Base-by-base conservation (phyloP, 352 stramenopile species). In the Globisporangium middletonii region DNA sequence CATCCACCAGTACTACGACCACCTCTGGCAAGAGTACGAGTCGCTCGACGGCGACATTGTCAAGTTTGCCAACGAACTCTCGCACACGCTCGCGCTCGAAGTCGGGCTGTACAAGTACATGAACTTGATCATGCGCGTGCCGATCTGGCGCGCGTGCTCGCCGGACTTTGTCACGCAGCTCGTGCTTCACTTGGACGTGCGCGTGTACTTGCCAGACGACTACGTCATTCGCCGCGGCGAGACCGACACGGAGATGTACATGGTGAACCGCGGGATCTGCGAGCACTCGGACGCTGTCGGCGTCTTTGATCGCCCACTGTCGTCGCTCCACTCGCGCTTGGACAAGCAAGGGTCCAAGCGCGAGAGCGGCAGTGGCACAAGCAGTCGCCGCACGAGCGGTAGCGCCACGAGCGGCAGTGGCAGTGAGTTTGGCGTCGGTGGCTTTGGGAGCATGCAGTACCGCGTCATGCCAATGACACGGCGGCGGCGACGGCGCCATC, bases 71-170 rank as follows among this genome's bases (percentile, higher is more conserved):
- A 77, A 79, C 38, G 76, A 88, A 5, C 58, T 90, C 3, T 75
- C 68, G 2, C 79, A 82, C 47, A 89, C 80, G 23, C 64, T 90
- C 2, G 77, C 73, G 12, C 75, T 83, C 1, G 78, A 90, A 50
- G 74, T 89, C 53, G 73, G 74, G 33, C 55, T 91, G 2, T 94
- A 75, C 65, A 88, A 88, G 62, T 92, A 75, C 72, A 79, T 79
- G 67, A 63, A 81, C 42, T 53, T 84, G 19, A 65, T 78, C 42
- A 81, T 77, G 64, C 68, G 78, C 47, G 67, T 87, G 71, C 50
- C 45, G 26, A 44, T 55, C 13, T 54, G 78, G 72, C 47, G 68
- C 0, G 63, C 69, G 9, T 87, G 74, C 42, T 73, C 68, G 0
- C 67, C 69, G 1, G 74, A 87, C 62, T 79, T 89, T 46, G 63